Conservation (phyloP, 1,284 basidiomycete genomes). For the Vanrija sp. region DNA sequence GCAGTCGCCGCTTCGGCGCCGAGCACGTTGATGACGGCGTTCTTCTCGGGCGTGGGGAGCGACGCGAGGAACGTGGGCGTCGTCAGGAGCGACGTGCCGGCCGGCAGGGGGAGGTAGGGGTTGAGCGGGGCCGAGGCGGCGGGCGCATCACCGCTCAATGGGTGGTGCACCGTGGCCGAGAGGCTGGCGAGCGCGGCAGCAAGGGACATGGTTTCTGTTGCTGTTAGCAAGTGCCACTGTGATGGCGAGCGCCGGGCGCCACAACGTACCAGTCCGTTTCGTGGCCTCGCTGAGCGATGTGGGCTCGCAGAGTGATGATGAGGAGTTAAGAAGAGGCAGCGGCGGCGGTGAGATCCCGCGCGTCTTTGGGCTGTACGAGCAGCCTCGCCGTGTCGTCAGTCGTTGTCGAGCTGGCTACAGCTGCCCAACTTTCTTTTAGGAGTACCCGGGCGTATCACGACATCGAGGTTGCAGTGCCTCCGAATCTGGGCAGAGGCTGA, state of each 20-base stretch:
- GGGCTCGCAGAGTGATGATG: not conserved
- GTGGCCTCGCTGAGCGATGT: not conserved
- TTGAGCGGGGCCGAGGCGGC: conserved; percentile 32
- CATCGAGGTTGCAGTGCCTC: no score
- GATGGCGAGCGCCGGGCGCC: not conserved
- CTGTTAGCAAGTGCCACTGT: not conserved
- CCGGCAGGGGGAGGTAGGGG: conserved; percentile 44
- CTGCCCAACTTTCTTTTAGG: not conserved
- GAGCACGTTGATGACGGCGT: conserved; percentile 35
- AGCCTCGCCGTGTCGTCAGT: not conserved
- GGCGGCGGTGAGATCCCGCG: no score
- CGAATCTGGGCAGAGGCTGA: no score
- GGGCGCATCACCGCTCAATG: conserved; percentile 22
- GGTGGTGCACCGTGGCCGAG: conserved; percentile 38
- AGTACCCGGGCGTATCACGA: no score
- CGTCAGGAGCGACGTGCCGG: conserved; percentile 37
- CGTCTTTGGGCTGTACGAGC: not conserved
- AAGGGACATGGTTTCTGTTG: conserved; percentile 27
- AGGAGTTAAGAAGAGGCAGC: not conserved
- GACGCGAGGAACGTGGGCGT: conserved; percentile 39
- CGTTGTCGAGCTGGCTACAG: no score
- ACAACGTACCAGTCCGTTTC: not conserved
- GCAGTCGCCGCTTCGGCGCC: conserved; percentile 31
- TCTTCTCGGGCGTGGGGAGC: conserved; percentile 26
- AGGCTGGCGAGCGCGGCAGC: conserved; percentile 36